A percentile compares a stretch with the other conserved stretches of the same genome.
Conservation (phyloP, 768 basidiomycete genomes). For the Hypholoma fasciculare region DNA sequence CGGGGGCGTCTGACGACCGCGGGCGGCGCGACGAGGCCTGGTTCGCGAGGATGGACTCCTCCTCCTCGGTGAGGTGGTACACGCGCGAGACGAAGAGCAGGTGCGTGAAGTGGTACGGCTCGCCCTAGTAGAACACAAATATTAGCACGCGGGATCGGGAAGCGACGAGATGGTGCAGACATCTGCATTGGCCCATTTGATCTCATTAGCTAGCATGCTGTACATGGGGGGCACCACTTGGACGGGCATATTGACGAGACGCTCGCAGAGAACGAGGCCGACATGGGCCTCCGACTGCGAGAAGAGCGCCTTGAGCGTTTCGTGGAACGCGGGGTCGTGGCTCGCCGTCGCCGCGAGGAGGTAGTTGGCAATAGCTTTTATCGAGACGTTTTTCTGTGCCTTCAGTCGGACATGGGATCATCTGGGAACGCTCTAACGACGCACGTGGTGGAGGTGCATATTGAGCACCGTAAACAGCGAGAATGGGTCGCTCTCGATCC, state of each 20-base stretch:
- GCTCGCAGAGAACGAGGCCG: constrained; percentile 84
- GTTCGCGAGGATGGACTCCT: constrained; percentile 57
- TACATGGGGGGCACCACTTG: constrained; percentile 94
- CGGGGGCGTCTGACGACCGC: constrained; percentile 14
- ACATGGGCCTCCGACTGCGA: constrained; percentile 55
- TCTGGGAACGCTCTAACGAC: constrained; percentile 3
- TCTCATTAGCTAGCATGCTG: constrained; percentile 81
- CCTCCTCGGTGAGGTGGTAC: constrained; percentile 71
- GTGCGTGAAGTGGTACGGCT: constrained; percentile 73
- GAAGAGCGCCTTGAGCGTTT: constrained; percentile 55
- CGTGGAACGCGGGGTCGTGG: constrained; percentile 47
- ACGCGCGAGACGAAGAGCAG: constrained; percentile 76
- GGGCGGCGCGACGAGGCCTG: constrained; percentile 28
- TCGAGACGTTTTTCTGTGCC: constrained; percentile 63
- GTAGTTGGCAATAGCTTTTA: constrained; percentile 73
- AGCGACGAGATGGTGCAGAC: constrained; percentile 37
- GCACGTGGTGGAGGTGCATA: constrained; percentile 57
- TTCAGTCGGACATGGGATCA: neutral
- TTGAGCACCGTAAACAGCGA: constrained; percentile 86
- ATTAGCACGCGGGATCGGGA: constrained; percentile 1
- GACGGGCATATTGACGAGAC: constrained; percentile 94
- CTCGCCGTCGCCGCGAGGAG: constrained; percentile 60
- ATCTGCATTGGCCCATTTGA: constrained; percentile 68
- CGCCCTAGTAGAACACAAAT: constrained; percentile 36
- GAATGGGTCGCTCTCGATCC: constrained; percentile 86